Evolutionary conservation across 2,329 filamentous ascomycete genomes (phyloP), one percentile per base, ranked within the genome.

Genomic region (Claviceps maximensis): DNA sequence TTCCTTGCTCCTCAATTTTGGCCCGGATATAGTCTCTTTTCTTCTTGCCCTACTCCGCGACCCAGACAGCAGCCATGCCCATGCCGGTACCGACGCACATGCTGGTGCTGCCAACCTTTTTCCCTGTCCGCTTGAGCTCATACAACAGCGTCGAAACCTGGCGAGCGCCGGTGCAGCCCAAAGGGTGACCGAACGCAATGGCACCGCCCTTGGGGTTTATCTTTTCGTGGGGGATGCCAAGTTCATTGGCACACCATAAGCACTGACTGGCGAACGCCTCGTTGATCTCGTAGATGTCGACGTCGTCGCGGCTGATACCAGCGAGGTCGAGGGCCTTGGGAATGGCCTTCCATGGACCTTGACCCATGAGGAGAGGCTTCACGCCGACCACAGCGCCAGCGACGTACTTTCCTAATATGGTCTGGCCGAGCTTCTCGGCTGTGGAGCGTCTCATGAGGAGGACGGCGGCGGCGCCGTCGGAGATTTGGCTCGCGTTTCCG

Each of bases 221-320:
- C 80, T 96, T 97, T 59, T 87, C 84, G 56, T 77, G 66, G 51
- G 89, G 86, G 29, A 98, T 72, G 46, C 84, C 85, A 23, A 98
- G 80, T 75, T 96, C 84, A 63, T 93, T 87, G 58, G 87, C 82
- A 70, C 89, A 96, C 86, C 87, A 97, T 59, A 97, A 71, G 70
- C 89, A 95, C 78, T 97, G 91, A 58, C 82, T 87, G 33, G 93
- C 93, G 69, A 98, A 98, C 1, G 93, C 93, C 79, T 98, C 93
- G 76, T 98, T 98, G 78, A 98, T 96, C 80, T 98, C 93, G 65
- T 81, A 97, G 65, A 97, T 91, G 67, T 97, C 93, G 31, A 98
- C 89, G 60, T 97, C 91, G 54, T 95, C 85, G 70, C 84, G 88
- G 66, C 75, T 77, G 62, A 98, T 82, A 55, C 90, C 89, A 0